Base-by-base conservation (phyloP, 345 rosid genomes). In the Citrus glauca region DNA sequence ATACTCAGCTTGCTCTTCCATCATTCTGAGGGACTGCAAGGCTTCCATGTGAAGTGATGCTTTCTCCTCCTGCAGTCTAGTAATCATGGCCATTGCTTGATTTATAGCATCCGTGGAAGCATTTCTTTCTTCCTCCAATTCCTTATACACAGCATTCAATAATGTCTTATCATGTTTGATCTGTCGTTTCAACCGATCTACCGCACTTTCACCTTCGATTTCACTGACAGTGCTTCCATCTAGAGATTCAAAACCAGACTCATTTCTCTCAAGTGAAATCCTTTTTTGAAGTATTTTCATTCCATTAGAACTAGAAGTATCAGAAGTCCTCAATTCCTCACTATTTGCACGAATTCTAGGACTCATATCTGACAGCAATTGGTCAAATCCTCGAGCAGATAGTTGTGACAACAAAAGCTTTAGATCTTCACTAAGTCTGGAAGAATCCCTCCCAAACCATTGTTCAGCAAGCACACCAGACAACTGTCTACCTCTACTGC, bases 61-160 rank as follows among this genome's bases (percentile, higher is more conserved):
- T 79, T 94, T 96, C 88, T 96, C 98, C 84, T 96, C 99, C 82
- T 96, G 99, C 78, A 96, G 77, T 81, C 95, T 86, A 61, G 97
- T 96, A 77, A 96, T 96, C 99, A 96, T 96, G 66, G 98, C 98
- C 99, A 94, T 90, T 19, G 99, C 92, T 86, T 96, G 98, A 88
- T 94, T 96, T 69, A 91, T 90, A 64, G 99, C 90, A 67, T 91
- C 78, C 0, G 98, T 84, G 11, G 99, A 90, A 55, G 99, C 95
- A 72, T 84, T 96, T 85, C 98, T 94, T 84, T 96, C 99, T 89
- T 92, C 99, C 82, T 96, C 98, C 72, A 96, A 62, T 79, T 96
- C 99, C 89, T 84, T 90, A 71, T 90, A 92, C 78, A 92, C 77
- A 64, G 86, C 84, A 62, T 79, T 76, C 81, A 91, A 79, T 30